Evolutionary conservation across 1,139 yeast genomes (phyloP).

Genomic region (Suhomyces atakaporum): DNA sequence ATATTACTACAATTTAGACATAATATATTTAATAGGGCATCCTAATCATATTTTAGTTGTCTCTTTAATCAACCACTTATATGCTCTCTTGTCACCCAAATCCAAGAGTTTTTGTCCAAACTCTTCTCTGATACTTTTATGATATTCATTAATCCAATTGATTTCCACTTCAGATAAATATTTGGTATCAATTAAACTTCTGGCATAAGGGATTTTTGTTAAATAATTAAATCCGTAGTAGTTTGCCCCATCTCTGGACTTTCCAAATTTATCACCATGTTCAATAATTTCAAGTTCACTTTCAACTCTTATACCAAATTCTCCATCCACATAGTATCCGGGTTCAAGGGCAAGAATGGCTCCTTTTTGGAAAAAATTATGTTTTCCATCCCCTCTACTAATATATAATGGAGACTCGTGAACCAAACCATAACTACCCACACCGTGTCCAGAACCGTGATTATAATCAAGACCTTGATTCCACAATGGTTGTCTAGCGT

Average conservation of each 20-base stretch:
- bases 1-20: no score
- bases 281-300: slow-evolving; percentile 51
- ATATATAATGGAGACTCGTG: slow-evolving; percentile 59
- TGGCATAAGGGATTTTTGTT: slow-evolving; percentile 57
- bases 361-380: slow-evolving; percentile 43
- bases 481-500: slow-evolving; percentile 56
- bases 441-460: slow-evolving; percentile 66
- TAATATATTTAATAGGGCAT: no score
- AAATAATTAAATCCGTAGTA: slow-evolving; percentile 50
- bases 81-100: slow-evolving; percentile 42
- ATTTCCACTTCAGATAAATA: slow-evolving; percentile 43
- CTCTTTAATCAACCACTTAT: slow-evolving; percentile 42
- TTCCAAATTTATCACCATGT: slow-evolving; percentile 33
- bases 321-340: slow-evolving; percentile 54
- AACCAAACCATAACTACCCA: slow-evolving; percentile 57
- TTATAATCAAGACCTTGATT: slow-evolving; percentile 53
- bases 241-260: slow-evolving; percentile 36
- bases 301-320: slow-evolving; percentile 55
- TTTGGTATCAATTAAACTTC: slow-evolving; percentile 43
- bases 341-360: slow-evolving; percentile 59
- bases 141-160: slow-evolving; percentile 54
- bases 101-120: slow-evolving; percentile 36
- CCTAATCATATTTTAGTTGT: no score
- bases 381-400: slow-evolving; percentile 35
- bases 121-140: slow-evolving; percentile 39